phyloP scores from a whole-genome alignment of 2,329 filamentous ascomycete genomes.

The Helotiales sp. region DNA sequence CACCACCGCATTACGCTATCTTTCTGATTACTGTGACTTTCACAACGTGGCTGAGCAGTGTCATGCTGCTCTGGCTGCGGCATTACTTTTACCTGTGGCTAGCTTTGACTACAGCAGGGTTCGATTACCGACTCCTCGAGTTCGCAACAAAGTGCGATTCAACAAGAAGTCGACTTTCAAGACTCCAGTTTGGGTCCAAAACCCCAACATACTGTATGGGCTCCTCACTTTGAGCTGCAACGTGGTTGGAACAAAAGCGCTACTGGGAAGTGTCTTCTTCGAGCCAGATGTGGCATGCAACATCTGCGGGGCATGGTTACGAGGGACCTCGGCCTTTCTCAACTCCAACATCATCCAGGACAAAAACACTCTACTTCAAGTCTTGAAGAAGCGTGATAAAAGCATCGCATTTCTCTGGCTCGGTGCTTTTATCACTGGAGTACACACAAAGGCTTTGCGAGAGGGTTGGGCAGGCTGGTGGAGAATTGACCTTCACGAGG shows the following conservation, averaged over 20 bases:
- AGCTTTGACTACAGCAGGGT: conserved; percentile 27
- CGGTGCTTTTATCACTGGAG: conserved; percentile 25
- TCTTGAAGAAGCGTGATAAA: conserved; percentile 25
- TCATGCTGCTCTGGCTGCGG: conserved; percentile 33
- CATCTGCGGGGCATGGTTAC: conserved; percentile 24
- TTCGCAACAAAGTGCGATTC: conserved; percentile 16
- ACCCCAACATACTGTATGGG: conserved; percentile 14
- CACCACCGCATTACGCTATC: conserved; percentile 26
- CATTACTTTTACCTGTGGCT: conserved; percentile 31
- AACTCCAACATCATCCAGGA: conserved; percentile 22
- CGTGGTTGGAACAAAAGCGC: conserved; percentile 21
- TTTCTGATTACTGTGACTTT: conserved; percentile 31
- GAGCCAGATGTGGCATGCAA: conserved; percentile 23
- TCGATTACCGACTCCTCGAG: conserved; percentile 19
- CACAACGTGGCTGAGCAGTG: conserved; percentile 30
- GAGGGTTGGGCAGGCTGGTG: conserved; percentile 21
- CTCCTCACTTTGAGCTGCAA: conserved; percentile 27
- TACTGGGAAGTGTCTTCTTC: conserved; percentile 27
- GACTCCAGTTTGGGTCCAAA: conserved; percentile 9
- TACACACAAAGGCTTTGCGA: conserved; percentile 19
- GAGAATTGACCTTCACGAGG: conserved; percentile 24
- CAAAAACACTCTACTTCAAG: conserved; percentile 15
- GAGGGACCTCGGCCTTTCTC: conserved; percentile 25
- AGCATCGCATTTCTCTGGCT: conserved; percentile 24
- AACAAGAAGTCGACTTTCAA: conserved; percentile 10